Conservation (phyloP, 2,329 filamentous ascomycete species). For the Clarireedia hainanense region DNA sequence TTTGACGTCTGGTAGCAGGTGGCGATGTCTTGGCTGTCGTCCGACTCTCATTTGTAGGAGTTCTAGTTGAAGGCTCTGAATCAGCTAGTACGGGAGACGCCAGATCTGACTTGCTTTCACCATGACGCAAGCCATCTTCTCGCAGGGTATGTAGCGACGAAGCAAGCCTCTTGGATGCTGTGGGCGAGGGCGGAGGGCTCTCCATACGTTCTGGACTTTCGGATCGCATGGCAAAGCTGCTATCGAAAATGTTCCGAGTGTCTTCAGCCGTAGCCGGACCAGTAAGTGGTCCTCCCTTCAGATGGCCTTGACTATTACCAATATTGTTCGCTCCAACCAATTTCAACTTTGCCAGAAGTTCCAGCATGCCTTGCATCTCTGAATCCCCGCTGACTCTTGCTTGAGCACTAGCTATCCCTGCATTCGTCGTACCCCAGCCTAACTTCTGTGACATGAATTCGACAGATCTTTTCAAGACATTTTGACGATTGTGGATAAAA, state of each 20-base stretch:
- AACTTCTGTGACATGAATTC: slow-evolving; percentile 89
- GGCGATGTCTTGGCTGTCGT: slow-evolving; percentile 45
- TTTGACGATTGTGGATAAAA: slow-evolving; percentile 82
- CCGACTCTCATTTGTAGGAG: slow-evolving; percentile 48
- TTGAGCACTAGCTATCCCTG: slow-evolving; percentile 74
- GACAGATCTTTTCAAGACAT: slow-evolving; percentile 84
- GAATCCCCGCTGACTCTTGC: slow-evolving; percentile 74
- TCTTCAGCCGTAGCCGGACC: slow-evolving; percentile 66
- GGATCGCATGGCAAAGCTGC: slow-evolving; percentile 57
- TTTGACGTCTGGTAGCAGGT: slow-evolving; percentile 53
- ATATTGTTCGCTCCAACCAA: slow-evolving; percentile 63
- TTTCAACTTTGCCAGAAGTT: slow-evolving; percentile 75
- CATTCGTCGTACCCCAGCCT: slow-evolving; percentile 64
- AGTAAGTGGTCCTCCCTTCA: slow-evolving; percentile 58
- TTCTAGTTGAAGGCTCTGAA: slow-evolving; percentile 45
- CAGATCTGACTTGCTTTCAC: slow-evolving; percentile 14
- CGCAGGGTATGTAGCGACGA: slow-evolving; percentile 5
- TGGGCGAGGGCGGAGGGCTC: slow-evolving; percentile 21
- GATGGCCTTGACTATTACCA: slow-evolving; percentile 36
- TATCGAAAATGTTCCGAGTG: slow-evolving; percentile 75
- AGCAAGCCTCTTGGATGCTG: slow-evolving; percentile 13
- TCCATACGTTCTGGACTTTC: slow-evolving; percentile 41
- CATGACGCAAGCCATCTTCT: slow-evolving; percentile 14
- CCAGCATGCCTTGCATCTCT: slow-evolving; percentile 85
- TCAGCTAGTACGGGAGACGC: slow-evolving; percentile 20